These are phyloP conservation scores for Diatrype stigma DNA, from an alignment of 2,329 filamentous ascomycete species.

Conservation along the genomic window DNA sequence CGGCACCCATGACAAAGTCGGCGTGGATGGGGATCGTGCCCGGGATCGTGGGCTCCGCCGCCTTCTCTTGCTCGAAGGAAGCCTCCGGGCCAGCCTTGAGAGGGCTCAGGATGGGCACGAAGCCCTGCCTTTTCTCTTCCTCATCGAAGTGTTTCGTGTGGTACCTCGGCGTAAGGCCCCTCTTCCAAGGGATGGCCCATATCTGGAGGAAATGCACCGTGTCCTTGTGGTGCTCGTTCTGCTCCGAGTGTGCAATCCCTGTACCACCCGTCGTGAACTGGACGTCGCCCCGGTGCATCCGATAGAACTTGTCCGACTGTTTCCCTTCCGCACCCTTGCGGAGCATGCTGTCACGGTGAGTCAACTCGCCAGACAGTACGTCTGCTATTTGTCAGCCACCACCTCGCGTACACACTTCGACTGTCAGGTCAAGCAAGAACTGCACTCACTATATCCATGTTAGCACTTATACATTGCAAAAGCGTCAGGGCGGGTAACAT, in stretches of 20 bases:
- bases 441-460: background rate
- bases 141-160: constrained; percentile 72
- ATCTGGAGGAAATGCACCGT: constrained; percentile 85
- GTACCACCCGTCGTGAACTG: constrained; percentile 89
- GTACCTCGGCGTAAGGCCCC: constrained; percentile 69
- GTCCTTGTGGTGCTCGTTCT: constrained; percentile 68
- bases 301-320: constrained; percentile 60
- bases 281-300: constrained; percentile 75
- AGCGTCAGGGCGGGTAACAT: too few species aligned
- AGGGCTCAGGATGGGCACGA: constrained; percentile 73
- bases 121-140: constrained; percentile 63
- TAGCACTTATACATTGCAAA: background rate
- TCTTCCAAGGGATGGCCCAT: constrained; percentile 77
- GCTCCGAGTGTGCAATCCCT: constrained; percentile 75
- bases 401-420: background rate
- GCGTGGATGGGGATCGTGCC: constrained; percentile 80
- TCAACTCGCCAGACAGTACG: constrained; percentile 79
- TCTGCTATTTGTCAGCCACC: constrained; percentile 30
- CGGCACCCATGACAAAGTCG: constrained; percentile 78
- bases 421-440: background rate
- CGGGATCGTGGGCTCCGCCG: constrained; percentile 55
- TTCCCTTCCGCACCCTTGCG: constrained; percentile 60
- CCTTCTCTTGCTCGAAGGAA: constrained; percentile 57
- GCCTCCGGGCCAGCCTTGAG: constrained; percentile 63
- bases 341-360: constrained; percentile 83